These are phyloP conservation scores for Cnidoscolus chayamansa DNA, from an alignment of 441 rosid species.

Conservation along the genomic window DNA sequence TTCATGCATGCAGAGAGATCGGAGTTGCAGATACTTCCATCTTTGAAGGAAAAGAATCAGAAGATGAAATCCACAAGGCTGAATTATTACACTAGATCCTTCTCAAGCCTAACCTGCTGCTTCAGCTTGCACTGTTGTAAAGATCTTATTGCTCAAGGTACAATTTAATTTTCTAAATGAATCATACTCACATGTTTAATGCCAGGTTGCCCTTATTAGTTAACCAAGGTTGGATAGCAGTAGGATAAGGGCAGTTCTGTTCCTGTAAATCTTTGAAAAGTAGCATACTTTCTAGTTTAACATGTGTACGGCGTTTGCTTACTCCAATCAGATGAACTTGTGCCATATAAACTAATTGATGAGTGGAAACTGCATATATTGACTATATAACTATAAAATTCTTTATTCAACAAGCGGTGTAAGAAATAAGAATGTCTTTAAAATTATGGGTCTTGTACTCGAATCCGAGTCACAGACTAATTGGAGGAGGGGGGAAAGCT, in stretches of 20 bases:
- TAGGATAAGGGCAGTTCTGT: conserved; percentile 24
- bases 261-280: conserved; percentile 20
- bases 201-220: conserved; percentile 14
- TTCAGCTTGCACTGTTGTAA: conserved; percentile 28
- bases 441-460: no score
- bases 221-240: conserved; percentile 14
- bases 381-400: no score
- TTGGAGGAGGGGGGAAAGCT: no score
- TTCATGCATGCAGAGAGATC: conserved; percentile 19
- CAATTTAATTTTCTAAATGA: conserved; percentile 8
- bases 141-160: conserved; percentile 23
- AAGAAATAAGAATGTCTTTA: no score
- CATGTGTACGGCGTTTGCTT: background rate
- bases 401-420: no score
- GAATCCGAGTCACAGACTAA: no score
- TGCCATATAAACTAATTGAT: background rate
- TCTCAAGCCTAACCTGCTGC: conserved; percentile 19
- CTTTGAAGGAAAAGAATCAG: conserved; percentile 20
- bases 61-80: conserved; percentile 10
- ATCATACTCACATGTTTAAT: conserved; percentile 16
- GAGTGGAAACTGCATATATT: background rate
- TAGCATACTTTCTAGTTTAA: no score
- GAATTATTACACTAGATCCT: conserved; percentile 10
- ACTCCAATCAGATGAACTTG: conserved; percentile 3
- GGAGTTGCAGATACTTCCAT: conserved; percentile 13